phyloP scores from a whole-genome alignment of 129 eudicot species.

The Deinandra increscens region DNA sequence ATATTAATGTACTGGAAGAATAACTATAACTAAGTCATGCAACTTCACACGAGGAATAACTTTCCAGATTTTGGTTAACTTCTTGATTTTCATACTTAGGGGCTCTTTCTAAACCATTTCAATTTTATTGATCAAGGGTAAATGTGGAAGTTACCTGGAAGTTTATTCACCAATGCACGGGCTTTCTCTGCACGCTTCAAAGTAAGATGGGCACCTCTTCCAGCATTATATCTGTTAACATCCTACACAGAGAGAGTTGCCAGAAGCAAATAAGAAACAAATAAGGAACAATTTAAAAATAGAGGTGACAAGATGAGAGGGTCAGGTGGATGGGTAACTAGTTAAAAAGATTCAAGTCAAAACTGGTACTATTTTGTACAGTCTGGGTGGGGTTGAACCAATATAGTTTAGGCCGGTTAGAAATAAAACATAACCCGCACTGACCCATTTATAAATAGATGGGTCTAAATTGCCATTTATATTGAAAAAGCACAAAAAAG shows the following conservation, averaged over 20 bases:
- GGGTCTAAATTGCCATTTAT: background rate
- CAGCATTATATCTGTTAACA: slow-evolving; percentile 84
- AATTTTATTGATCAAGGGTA: background rate
- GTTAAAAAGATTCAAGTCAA: background rate
- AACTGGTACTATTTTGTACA: background rate
- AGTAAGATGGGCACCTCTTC: slow-evolving; percentile 93
- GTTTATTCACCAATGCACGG: slow-evolving; percentile 74
- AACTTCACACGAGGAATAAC: background rate
- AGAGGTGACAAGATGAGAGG: background rate
- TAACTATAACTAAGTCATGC: background rate
- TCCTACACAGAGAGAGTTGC: slow-evolving; percentile 44
- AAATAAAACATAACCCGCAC: background rate
- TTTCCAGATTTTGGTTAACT: background rate
- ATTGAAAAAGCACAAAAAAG: background rate
- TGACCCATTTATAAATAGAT: background rate
- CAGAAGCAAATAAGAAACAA: background rate
- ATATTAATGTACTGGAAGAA: background rate
- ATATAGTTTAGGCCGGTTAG: background rate
- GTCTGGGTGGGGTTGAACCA: background rate
- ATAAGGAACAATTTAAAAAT: too few relatives aligned
- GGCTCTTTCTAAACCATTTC: background rate
- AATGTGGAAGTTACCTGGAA: slow-evolving; percentile 65
- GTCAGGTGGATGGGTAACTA: background rate
- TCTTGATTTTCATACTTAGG: background rate
- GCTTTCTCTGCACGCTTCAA: slow-evolving; percentile 97